A percentile compares a stretch with the other conserved stretches of the same genome.
Conservation (phyloP, 176 grass and related monocot species). For the Calamus simplicifolius region DNA sequence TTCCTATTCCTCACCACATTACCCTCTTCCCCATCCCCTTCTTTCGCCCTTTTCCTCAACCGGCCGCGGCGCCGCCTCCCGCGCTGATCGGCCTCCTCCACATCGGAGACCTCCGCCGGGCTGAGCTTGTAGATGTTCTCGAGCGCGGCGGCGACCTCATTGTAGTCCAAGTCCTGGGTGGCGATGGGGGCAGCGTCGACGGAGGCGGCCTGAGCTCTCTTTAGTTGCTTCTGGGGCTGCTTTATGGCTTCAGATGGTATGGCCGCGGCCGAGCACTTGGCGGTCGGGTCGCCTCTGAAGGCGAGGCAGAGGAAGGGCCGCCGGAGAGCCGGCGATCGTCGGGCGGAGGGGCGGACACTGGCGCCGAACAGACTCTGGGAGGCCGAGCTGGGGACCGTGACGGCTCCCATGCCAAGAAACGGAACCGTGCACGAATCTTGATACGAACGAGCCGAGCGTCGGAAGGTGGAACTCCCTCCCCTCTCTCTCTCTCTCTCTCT, state of each 20-base stretch:
- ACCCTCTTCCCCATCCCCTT: constrained; percentile 9
- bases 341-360: constrained; percentile 20
- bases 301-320: constrained; percentile 27
- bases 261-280: constrained; percentile 51
- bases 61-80: constrained; percentile 4
- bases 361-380: constrained; percentile 23
- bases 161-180: constrained; percentile 36
- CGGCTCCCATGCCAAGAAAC: constrained; percentile 27
- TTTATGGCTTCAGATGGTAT: constrained; percentile 24
- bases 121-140: constrained; percentile 94
- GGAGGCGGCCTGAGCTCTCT: background rate
- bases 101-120: constrained; percentile 43
- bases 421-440: background rate
- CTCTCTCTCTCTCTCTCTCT: too few species aligned
- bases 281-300: constrained; percentile 13
- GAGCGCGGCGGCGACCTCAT: constrained; percentile 70
- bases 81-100: constrained; percentile 1
- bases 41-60: constrained; percentile 21
- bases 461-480: too few species aligned
- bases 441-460: background rate
- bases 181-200: constrained; percentile 2
- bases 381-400: constrained; percentile 31
- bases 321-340: constrained; percentile 8
- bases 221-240: constrained; percentile 4
- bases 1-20: constrained; percentile 38